A percentile compares a stretch with the other conserved stretches of the same genome.
Evolutionary conservation across 202 grass and related monocot species (phyloP).

Genomic region (Zizania palustris): DNA sequence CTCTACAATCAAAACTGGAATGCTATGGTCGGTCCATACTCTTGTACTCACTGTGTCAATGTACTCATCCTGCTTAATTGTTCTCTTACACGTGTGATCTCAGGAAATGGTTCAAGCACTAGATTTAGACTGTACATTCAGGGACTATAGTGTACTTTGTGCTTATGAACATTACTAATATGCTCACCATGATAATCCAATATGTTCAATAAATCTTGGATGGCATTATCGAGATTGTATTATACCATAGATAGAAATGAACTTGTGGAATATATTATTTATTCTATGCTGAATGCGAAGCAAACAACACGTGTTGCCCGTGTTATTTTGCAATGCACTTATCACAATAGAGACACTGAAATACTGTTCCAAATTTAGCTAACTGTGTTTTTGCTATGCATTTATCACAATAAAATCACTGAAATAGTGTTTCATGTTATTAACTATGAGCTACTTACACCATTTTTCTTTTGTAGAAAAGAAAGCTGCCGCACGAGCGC

Average conservation of each 20-base stretch:
- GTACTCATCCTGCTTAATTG: too few relatives aligned
- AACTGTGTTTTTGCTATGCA: not conserved
- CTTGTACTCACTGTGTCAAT: not conserved
- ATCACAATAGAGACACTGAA: not conserved
- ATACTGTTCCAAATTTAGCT: not conserved
- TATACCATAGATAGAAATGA: not conserved
- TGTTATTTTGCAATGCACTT: not conserved
- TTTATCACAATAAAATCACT: not conserved
- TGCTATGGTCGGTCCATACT: not conserved
- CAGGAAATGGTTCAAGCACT: too few relatives aligned
- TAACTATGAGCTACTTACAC: not conserved
- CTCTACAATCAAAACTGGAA: not conserved
- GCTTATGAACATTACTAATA: too few relatives aligned
- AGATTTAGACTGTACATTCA: too few relatives aligned
- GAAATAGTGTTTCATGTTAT: not conserved
- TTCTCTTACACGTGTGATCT: too few relatives aligned
- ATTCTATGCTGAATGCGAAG: slow-evolving; percentile 29
- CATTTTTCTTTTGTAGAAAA: slow-evolving; percentile 55
- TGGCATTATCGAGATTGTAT: too few relatives aligned
- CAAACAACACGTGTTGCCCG: not conserved
- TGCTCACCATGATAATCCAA: too few relatives aligned
- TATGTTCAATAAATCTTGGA: too few relatives aligned
- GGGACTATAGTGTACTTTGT: too few relatives aligned
- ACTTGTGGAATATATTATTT: slow-evolving; percentile 2
- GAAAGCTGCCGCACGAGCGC: slow-evolving; percentile 76